A percentile compares a stretch with the other conserved stretches of the same genome.
phyloP scores from a whole-genome alignment of 2,329 filamentous ascomycete genomes.

The Hymenotorrendiella dingleyae region DNA sequence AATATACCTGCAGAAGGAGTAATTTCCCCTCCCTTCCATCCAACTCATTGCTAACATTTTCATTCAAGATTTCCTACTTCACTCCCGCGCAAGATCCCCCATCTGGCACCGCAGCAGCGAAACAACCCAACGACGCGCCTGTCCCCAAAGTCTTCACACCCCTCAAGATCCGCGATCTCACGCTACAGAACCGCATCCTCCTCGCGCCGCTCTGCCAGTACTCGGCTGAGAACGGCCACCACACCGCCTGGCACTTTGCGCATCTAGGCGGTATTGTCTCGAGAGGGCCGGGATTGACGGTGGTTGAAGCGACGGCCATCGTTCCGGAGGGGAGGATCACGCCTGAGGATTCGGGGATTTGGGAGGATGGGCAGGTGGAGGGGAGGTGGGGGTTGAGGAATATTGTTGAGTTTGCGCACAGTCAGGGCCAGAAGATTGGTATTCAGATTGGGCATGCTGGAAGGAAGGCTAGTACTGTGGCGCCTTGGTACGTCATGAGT shows the following conservation, averaged over 20 bases:
- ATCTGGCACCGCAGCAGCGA: constrained; percentile 37
- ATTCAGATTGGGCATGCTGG: constrained; percentile 82
- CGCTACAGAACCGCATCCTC: constrained; percentile 59
- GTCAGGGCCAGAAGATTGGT: constrained; percentile 68
- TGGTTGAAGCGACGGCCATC: constrained; percentile 75
- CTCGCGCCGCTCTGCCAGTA: constrained; percentile 63
- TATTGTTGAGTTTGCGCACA: constrained; percentile 73
- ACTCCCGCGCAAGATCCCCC: constrained; percentile 42
- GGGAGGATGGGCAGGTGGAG: constrained; percentile 77
- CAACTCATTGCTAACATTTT: background rate
- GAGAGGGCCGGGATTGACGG: constrained; percentile 66
- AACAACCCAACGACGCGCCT: constrained; percentile 41
- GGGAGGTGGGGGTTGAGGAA: constrained; percentile 49
- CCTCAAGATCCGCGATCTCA: constrained; percentile 39
- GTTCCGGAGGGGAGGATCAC: constrained; percentile 74
- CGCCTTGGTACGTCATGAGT: too few species aligned
- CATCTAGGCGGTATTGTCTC: constrained; percentile 75
- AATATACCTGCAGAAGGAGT: constrained; percentile 24
- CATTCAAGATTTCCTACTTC: constrained; percentile 35
- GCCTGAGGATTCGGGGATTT: constrained; percentile 72
- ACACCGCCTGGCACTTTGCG: constrained; percentile 75
- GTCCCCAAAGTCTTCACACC: constrained; percentile 44
- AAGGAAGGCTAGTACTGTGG: constrained; percentile 55
- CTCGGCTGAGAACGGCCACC: constrained; percentile 61
- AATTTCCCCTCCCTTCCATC: constrained; percentile 3